phyloP scores from a whole-genome alignment of 2,329 filamentous ascomycete species.

The Aspergillus sp. region DNA sequence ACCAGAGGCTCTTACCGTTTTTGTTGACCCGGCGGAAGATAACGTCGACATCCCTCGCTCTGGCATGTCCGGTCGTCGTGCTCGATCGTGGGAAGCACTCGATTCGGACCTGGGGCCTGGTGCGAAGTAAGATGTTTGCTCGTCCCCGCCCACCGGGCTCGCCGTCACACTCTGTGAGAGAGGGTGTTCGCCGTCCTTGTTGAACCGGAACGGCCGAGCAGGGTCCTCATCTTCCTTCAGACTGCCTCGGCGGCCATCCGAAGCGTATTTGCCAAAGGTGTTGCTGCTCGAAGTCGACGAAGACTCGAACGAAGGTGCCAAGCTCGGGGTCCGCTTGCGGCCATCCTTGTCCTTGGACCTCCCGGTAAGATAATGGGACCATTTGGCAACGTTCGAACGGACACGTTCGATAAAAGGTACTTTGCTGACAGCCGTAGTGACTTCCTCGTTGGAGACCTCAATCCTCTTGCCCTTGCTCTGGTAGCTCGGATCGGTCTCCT shows the following conservation, averaged over 20 bases:
- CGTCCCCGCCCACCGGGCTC: slow-evolving; percentile 48
- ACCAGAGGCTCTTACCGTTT: slow-evolving; percentile 33
- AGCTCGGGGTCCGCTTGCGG: slow-evolving; percentile 46
- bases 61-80: slow-evolving; percentile 29
- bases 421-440: slow-evolving; percentile 82
- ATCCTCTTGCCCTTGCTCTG: slow-evolving; percentile 75
- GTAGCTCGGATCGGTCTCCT: slow-evolving; percentile 78
- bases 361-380: slow-evolving; percentile 46
- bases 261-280: slow-evolving; percentile 45
- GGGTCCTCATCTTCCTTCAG: slow-evolving; percentile 50
- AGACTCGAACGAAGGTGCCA: slow-evolving; percentile 45
- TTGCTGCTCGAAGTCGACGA: slow-evolving; percentile 47
- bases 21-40: slow-evolving; percentile 39
- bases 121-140: slow-evolving; percentile 30
- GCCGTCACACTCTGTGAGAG: slow-evolving; percentile 64
- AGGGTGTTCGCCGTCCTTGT: slow-evolving; percentile 56
- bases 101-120: slow-evolving; percentile 9
- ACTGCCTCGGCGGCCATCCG: slow-evolving; percentile 45
- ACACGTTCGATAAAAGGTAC: slow-evolving; percentile 80
- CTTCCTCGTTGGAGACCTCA: slow-evolving; percentile 81
- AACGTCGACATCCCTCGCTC: slow-evolving; percentile 34
- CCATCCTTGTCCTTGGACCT: slow-evolving; percentile 31
- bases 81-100: slow-evolving; percentile 14
- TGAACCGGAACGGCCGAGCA: slow-evolving; percentile 41
- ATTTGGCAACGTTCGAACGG: slow-evolving; percentile 64